These are phyloP conservation scores for Candida dubliniensis DNA, from an alignment of 1,139 yeast genomes.

Conservation along the genomic window DNA sequence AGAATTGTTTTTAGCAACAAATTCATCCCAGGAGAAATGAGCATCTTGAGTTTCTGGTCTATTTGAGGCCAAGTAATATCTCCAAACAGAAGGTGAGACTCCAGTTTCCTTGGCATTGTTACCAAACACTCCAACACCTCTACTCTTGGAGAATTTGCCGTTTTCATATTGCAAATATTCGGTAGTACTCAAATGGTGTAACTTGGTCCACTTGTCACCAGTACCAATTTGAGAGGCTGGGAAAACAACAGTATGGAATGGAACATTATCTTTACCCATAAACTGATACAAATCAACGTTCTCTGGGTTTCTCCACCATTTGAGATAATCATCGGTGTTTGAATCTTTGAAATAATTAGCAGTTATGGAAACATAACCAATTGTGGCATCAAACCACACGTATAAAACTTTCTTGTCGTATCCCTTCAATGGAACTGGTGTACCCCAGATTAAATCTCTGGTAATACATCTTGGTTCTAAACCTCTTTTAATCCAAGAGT, in stretches of 20 bases:
- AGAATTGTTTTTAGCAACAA: conserved; percentile 88
- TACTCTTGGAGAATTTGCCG: conserved; percentile 94
- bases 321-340: conserved; percentile 58
- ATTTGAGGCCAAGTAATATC: conserved; percentile 88
- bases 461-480: conserved; percentile 94
- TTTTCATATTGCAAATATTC: conserved; percentile 97
- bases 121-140: conserved; percentile 97
- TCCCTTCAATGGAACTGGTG: conserved; percentile 88
- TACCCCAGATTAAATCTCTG: conserved; percentile 97
- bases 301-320: conserved; percentile 92
- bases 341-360: conserved; percentile 79
- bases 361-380: conserved; percentile 94
- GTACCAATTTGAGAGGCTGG: conserved; percentile 93
- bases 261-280: conserved; percentile 99
- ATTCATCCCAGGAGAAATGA: conserved; percentile 95
- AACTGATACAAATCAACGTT: conserved; percentile 85
- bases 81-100: conserved; percentile 90
- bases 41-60: conserved; percentile 97
- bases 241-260: conserved; percentile 97
- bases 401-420: conserved; percentile 87
- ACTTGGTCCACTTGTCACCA: conserved; percentile 81
- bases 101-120: conserved; percentile 96
- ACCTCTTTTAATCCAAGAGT: conserved; percentile 93
- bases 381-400: conserved; percentile 98
- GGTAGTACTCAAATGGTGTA: conserved; percentile 89